Evolutionary conservation across 768 basidiomycete genomes (phyloP).

Genomic region (Lentinula boryana): DNA sequence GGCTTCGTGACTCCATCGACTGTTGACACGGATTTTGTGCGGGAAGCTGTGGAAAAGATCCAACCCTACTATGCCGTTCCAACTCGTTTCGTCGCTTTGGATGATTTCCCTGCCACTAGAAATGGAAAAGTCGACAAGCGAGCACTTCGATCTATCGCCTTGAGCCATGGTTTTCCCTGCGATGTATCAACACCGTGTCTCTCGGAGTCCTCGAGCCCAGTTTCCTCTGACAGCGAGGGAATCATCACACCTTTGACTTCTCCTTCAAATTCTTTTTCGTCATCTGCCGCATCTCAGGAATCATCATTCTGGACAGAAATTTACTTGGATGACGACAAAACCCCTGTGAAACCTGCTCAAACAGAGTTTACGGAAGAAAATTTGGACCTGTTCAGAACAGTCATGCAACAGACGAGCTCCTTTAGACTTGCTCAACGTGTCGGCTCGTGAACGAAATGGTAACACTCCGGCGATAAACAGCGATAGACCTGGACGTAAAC

Average conservation of each 20-base stretch:
- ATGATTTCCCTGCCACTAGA: conserved; percentile 33
- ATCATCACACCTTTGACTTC: background rate
- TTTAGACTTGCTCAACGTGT: background rate
- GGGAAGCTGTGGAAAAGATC: conserved; percentile 26
- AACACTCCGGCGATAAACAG: too few species aligned
- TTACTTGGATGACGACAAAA: background rate
- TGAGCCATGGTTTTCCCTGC: background rate
- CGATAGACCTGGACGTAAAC: too few species aligned
- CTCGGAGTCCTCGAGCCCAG: background rate
- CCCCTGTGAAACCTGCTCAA: background rate
- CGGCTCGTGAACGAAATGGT: background rate
- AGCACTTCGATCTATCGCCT: conserved; percentile 10
- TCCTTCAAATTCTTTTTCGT: background rate
- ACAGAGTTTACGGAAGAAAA: background rate
- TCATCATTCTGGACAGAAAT: background rate
- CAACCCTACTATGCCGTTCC: conserved; percentile 48
- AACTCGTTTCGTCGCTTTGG: conserved; percentile 28
- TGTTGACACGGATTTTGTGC: conserved; percentile 24
- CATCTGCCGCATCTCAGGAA: background rate
- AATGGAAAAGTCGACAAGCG: conserved; percentile 37
- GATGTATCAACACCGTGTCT: background rate
- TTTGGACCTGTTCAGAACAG: background rate
- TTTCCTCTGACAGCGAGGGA: conserved; percentile 1
- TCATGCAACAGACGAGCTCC: background rate
- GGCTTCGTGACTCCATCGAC: conserved; percentile 37